Percentiles rank a stretch among this genome's conserved stretches.
Conservation (phyloP, 2,329 filamentous ascomycete genomes). For the Coleophoma crateriformis region DNA sequence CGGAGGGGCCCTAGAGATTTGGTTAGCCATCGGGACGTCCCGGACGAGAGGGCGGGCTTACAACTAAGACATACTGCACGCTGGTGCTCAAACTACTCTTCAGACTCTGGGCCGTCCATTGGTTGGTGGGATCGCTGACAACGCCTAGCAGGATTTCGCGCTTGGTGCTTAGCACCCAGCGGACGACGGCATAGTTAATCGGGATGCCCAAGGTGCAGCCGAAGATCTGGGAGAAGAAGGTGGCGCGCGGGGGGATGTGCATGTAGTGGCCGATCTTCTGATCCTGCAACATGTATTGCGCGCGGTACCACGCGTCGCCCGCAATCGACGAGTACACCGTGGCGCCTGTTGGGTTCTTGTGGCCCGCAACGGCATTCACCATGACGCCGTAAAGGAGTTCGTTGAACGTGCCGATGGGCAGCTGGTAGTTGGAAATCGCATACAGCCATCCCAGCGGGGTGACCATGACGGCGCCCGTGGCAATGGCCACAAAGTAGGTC, state of each 20-base stretch:
- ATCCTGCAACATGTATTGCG: constrained; percentile 54
- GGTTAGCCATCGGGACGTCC: background rate
- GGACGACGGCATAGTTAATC: constrained; percentile 55
- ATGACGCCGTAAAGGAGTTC: constrained; percentile 56
- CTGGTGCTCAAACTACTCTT: constrained; percentile 46
- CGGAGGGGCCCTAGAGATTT: constrained; percentile 32
- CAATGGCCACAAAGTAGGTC: constrained; percentile 53
- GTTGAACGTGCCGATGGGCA: constrained; percentile 52
- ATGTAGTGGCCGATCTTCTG: constrained; percentile 62
- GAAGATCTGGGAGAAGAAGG: constrained; percentile 58
- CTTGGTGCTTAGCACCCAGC: constrained; percentile 54
- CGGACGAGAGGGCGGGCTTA: constrained; percentile 14
- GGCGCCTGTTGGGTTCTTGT: constrained; percentile 53
- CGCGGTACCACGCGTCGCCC: constrained; percentile 56
- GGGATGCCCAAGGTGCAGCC: constrained; percentile 53
- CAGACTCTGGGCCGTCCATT: constrained; percentile 55
- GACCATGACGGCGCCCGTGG: constrained; percentile 48
- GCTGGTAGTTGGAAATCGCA: constrained; percentile 48
- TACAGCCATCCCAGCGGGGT: constrained; percentile 55
- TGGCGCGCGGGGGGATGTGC: constrained; percentile 51
- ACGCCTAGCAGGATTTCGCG: constrained; percentile 43
- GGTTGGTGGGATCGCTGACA: constrained; percentile 47
- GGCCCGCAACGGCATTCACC: constrained; percentile 43
- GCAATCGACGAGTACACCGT: constrained; percentile 53
- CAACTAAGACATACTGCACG: constrained; percentile 55